phyloP scores from a whole-genome alignment of 768 basidiomycete genomes.

The Trametes sanguinea region DNA sequence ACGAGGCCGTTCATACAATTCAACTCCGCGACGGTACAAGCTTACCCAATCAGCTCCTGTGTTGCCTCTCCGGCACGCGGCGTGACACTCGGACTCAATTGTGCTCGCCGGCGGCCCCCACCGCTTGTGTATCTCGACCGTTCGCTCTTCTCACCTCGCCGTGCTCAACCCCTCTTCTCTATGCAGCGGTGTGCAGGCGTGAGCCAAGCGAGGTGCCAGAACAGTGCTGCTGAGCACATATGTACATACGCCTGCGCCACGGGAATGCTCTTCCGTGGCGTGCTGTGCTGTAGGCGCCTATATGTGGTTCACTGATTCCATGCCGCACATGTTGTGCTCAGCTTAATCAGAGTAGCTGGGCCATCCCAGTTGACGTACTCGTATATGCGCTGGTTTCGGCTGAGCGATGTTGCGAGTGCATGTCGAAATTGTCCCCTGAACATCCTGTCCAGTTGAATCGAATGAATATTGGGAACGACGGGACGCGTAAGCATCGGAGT shows the following conservation, averaged over 20 bases:
- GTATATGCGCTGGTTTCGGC: too few relatives aligned
- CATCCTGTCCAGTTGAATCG: too few relatives aligned
- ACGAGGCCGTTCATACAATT: conserved; percentile 4
- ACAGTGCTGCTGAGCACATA: too few relatives aligned
- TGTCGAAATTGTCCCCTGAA: too few relatives aligned
- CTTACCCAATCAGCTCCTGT: conserved; percentile 17
- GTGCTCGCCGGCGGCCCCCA: background rate
- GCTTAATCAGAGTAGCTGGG: too few relatives aligned
- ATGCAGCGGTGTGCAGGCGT: background rate
- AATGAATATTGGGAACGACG: too few relatives aligned
- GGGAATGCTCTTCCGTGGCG: conserved; percentile 5
- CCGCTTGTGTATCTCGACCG: background rate
- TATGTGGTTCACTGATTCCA: too few relatives aligned
- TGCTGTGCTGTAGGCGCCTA: conserved; percentile 14
- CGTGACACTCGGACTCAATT: background rate
- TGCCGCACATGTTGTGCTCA: background rate
- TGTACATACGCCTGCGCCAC: background rate
- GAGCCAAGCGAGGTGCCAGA: background rate
- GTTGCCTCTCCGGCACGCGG: conserved; percentile 8
- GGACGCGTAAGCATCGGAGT: too few relatives aligned
- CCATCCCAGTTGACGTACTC: too few relatives aligned
- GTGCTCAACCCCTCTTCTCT: background rate
- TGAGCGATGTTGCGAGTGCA: too few relatives aligned
- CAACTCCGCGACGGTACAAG: conserved; percentile 19
- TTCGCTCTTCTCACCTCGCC: background rate